phyloP scores from a whole-genome alignment of 2,329 filamentous ascomycete genomes.

The Bipolaris zeicola region DNA sequence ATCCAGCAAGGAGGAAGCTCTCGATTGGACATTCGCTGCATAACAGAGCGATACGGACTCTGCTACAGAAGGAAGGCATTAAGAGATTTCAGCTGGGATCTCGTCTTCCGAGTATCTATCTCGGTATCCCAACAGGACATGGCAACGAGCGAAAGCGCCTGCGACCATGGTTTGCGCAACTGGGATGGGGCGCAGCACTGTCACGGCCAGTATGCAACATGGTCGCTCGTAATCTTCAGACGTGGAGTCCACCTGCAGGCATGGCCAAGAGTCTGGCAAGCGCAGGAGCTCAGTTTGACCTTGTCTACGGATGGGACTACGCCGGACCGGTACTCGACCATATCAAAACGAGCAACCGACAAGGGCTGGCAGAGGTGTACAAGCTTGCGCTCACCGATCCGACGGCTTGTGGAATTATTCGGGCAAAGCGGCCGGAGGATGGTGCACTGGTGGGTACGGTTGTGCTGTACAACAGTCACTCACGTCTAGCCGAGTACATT shows the following conservation, averaged over 20 bases:
- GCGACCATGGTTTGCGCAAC: slow-evolving; percentile 83
- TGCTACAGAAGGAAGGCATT: slow-evolving; percentile 73
- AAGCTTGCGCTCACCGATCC: slow-evolving; percentile 73
- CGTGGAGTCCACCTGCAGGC: slow-evolving; percentile 77
- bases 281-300: slow-evolving; percentile 77
- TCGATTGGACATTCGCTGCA: slow-evolving; percentile 92
- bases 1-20: slow-evolving; percentile 81
- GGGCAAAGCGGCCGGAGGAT: slow-evolving; percentile 73
- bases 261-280: slow-evolving; percentile 74
- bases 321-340: slow-evolving; percentile 75
- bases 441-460: slow-evolving; percentile 76
- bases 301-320: slow-evolving; percentile 81
- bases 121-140: slow-evolving; percentile 77
- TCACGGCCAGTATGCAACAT: slow-evolving; percentile 72
- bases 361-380: slow-evolving; percentile 81
- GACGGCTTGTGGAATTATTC: slow-evolving; percentile 78
- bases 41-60: slow-evolving; percentile 77
- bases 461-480: slow-evolving; percentile 75
- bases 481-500: slow-evolving; percentile 70
- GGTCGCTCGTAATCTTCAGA: slow-evolving; percentile 71
- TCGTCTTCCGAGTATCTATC: slow-evolving; percentile 81
- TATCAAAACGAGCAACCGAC: slow-evolving; percentile 73
- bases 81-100: slow-evolving; percentile 82
- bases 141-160: slow-evolving; percentile 64
- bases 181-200: slow-evolving; percentile 80